These are phyloP conservation scores for Panaeolus papilionaceus DNA, from an alignment of 768 basidiomycete species.

Conservation along the genomic window DNA sequence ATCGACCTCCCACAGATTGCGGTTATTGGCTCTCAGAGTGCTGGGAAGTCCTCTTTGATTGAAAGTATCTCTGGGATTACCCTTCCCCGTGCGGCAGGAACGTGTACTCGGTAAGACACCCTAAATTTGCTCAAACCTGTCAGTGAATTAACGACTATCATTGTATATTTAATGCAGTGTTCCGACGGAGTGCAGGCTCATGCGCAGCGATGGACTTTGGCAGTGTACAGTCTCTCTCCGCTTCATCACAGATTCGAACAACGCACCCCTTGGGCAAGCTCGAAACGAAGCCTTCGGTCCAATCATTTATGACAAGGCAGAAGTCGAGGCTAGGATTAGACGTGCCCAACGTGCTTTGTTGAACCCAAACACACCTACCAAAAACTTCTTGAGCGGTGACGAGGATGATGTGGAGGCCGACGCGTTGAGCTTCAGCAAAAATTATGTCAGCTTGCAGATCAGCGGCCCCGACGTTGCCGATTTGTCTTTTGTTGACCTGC, in stretches of 20 bases:
- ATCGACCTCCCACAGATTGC: constrained; percentile 78
- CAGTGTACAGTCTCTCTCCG: constrained; percentile 57
- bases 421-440: constrained; percentile 53
- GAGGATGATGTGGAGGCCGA: constrained; percentile 31
- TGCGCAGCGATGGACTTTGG: constrained; percentile 48
- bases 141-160: background rate
- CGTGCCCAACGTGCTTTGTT: constrained; percentile 71
- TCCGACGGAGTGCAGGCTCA: constrained; percentile 62
- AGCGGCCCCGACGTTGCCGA: constrained; percentile 65
- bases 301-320: constrained; percentile 52
- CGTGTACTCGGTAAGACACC: constrained; percentile 66
- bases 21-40: constrained; percentile 75
- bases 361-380: constrained; percentile 49
- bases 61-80: constrained; percentile 79
- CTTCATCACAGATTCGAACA: constrained; percentile 46
- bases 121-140: too few species aligned
- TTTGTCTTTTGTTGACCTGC: constrained; percentile 69
- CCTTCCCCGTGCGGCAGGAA: constrained; percentile 71
- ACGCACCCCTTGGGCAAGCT: constrained; percentile 45
- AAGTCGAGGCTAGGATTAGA: constrained; percentile 71
- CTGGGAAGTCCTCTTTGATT: constrained; percentile 80
- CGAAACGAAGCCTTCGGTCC: constrained; percentile 50
- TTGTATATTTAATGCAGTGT: constrained; percentile 41
- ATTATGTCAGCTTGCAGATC: constrained; percentile 63
- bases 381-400: constrained; percentile 46